A percentile compares a stretch with the other conserved stretches of the same genome.
Evolutionary conservation across 176 grass and related monocot species (phyloP).

Genomic region (Zea luxurians): DNA sequence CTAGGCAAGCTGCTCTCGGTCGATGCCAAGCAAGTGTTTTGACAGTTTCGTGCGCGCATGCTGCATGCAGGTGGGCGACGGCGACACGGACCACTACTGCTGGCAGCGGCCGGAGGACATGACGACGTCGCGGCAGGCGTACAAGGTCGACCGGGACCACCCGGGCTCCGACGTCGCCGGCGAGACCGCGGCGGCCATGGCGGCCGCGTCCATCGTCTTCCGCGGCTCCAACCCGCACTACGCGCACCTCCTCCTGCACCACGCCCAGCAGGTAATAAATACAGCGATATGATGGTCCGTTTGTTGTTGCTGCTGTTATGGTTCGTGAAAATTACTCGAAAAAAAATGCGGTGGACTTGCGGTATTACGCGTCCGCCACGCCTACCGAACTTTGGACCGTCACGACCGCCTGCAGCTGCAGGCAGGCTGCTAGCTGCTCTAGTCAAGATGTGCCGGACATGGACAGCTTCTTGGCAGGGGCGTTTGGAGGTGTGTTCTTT

Average conservation of each 20-base stretch:
- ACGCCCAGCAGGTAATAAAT: constrained; percentile 47
- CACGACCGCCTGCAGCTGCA: constrained; percentile 2
- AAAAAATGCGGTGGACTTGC: not conserved
- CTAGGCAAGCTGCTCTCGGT: not conserved
- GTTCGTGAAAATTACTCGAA: no score
- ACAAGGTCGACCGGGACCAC: constrained; percentile 68
- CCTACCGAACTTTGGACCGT: constrained; percentile 44
- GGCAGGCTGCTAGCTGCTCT: not conserved
- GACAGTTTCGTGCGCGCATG: constrained; percentile 17
- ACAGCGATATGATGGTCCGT: not conserved
- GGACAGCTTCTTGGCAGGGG: no score
- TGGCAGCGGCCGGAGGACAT: constrained; percentile 97
- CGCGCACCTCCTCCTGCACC: constrained; percentile 71
- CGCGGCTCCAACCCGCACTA: constrained; percentile 72
- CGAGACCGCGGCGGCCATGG: constrained; percentile 77
- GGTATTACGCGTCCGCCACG: not conserved
- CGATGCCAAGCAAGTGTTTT: not conserved
- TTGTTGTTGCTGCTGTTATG: no score
- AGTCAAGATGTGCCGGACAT: constrained; percentile 26
- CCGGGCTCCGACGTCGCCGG: constrained; percentile 85
- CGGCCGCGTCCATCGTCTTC: constrained; percentile 70
- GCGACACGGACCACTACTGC: constrained; percentile 93
- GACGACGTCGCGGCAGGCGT: constrained; percentile 81
- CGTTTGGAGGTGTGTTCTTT: no score
- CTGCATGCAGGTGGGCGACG: constrained; percentile 93